Evolutionary conservation across 257 asterid genomes (phyloP), one percentile per base, ranked within the genome.

Genomic region (Oldenlandia corymbosa): DNA sequence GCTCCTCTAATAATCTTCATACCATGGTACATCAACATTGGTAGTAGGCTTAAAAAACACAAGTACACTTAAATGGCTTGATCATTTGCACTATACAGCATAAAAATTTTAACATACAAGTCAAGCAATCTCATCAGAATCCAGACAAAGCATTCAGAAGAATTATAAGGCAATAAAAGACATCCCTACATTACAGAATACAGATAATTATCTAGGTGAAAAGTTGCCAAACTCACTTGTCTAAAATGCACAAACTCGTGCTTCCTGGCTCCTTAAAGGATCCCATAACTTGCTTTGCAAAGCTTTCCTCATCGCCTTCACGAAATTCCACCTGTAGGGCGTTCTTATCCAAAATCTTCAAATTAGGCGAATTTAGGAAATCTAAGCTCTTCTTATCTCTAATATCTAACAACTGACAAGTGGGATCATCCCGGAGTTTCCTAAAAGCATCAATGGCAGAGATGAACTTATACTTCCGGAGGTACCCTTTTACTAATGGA

Each of bases 381-480:
- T 73, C 83, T 68, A 84, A 27, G 76, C 91, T 89, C 87, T 77
- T 87, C 55, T 71, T 68, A 28, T 87, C 95, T 84, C 99, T 80
- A 41, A 92, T 80, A 76, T 89, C 99, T 32, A 92, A 67, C 81
- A 92, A 65, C 80, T 87, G 94, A 59, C 74, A 71, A 72, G 8
- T 70, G 27, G 90, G 94, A 36, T 89, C 99, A 57, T 82, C 80
- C 69, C 85, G 85, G 26, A 92, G 97, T 82, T 85, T 92, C 63
- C 78, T 80, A 66, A 87, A 92, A 10, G 95, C 97, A 69, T 92
- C 83, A 73, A 89, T 68, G 73, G 97, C 95, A 5, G 97, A 83
- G 32, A 78, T 76, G 31, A 76, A 82, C 78, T 87, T 87, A 67
- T 79, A 89, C 78, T 89, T 92, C 50, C 84, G 85, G 58, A 90